phyloP scores from a whole-genome alignment of 1,139 yeast species.

The Yamadazyma atmosphaerica region DNA sequence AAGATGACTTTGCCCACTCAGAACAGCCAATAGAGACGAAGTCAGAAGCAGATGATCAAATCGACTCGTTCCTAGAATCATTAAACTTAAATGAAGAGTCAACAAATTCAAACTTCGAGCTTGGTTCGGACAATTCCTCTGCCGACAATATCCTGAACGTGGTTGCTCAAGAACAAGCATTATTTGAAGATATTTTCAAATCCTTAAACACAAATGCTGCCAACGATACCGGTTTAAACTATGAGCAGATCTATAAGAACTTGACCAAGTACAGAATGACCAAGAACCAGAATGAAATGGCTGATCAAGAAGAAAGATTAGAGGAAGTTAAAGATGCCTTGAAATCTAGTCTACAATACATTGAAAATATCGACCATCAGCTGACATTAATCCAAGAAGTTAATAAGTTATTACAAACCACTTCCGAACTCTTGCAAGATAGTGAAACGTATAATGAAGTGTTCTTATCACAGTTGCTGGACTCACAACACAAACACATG shows the following conservation, averaged over 20 bases:
- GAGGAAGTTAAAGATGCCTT: conserved; percentile 22
- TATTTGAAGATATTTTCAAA: conserved; percentile 27
- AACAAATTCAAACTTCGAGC: too few relatives aligned
- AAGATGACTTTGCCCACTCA: too few relatives aligned
- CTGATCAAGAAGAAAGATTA: conserved; percentile 17
- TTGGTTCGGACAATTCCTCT: not conserved
- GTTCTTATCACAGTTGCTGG: conserved; percentile 14
- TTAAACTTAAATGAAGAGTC: conserved; percentile 8
- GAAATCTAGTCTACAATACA: conserved; percentile 24
- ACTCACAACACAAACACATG: conserved; percentile 18
- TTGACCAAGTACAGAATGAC: conserved; percentile 3
- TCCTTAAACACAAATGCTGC: conserved; percentile 13
- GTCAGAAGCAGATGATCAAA: conserved; percentile 1
- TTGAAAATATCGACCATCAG: conserved; percentile 15
- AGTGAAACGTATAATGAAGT: conserved; percentile 5
- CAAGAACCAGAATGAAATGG: not conserved
- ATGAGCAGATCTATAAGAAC: conserved; percentile 3
- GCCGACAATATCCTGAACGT: conserved; percentile 6
- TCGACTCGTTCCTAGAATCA: conserved; percentile 9
- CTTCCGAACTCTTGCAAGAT: not conserved
- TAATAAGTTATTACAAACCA: conserved; percentile 2
- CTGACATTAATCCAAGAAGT: conserved; percentile 10
- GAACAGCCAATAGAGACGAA: too few relatives aligned
- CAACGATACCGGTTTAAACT: conserved; percentile 8
- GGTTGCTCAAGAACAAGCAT: conserved; percentile 23